phyloP scores from a whole-genome alignment of 2,329 filamentous ascomycete species.

The Curvularia eragrostidis region DNA sequence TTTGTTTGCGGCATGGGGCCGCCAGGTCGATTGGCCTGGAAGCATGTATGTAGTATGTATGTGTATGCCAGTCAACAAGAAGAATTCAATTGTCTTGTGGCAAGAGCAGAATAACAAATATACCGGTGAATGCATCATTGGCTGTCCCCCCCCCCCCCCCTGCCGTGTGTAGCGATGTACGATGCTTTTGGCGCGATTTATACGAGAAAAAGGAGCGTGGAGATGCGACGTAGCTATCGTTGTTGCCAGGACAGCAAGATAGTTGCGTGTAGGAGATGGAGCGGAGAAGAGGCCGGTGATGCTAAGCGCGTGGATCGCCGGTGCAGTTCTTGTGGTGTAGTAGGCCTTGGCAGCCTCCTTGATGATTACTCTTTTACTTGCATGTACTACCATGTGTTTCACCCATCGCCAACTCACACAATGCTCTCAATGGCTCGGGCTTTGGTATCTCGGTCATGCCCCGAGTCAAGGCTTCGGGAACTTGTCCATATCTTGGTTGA shows the following conservation, averaged over 20 bases:
- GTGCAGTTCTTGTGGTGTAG: no score
- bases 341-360: conserved; percentile 5
- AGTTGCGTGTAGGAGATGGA: background rate
- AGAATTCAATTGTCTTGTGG: background rate
- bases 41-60: conserved; percentile 1
- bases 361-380: background rate
- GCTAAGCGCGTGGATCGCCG: background rate
- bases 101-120: conserved; percentile 1
- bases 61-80: conserved; percentile 2
- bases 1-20: conserved; percentile 2
- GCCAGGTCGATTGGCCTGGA: conserved; percentile 5
- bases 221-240: background rate
- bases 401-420: background rate
- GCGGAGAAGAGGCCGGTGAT: background rate
- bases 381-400: background rate
- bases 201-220: background rate
- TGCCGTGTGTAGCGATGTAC: background rate
- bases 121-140: background rate
- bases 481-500: background rate
- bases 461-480: background rate
- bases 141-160: no score
- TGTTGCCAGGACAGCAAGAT: background rate
- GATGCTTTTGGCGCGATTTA: background rate
- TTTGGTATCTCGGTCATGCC: background rate
- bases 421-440: background rate